Base-by-base conservation (phyloP, 2,329 filamentous ascomycete species). In the Epichloe typhina region DNA sequence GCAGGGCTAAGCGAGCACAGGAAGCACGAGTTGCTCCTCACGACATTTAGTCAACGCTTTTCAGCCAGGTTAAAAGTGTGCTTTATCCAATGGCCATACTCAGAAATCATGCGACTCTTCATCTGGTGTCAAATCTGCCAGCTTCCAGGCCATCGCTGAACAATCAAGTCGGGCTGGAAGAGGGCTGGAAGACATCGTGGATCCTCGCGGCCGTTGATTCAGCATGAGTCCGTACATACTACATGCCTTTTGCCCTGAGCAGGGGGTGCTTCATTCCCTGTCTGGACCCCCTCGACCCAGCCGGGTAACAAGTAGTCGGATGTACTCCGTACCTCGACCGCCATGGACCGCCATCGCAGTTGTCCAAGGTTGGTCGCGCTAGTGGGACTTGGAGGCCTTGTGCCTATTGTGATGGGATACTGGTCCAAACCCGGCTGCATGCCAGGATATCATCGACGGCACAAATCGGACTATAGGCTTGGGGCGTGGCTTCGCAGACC, bases 361-460 rank as follows among this genome's bases (percentile, higher is more conserved):
- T 19, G 41, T 19, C 21, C 9, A 19, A 47, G 11, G 38, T 48
- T 48, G 47, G 33, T 33, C 12, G 31, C 31, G 39, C 47, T 15
- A 42, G 19, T 36, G 3, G 19, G 19, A 11, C 7, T 42, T 42
- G 46, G 21, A 39, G 36, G 46, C 44, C 17, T 37, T 46, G 13
- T 26, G 46, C 36, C 46, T 39, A 31, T 46, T 46, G 35, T 46
- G 35, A 26, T 38, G 45, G 9, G 36, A 39, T 39, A 19, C n/a
- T 39, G 6, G 15, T 39, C 38, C 12, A 5, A 39, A 19, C 1
- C 38, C 38, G 50, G 46, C 47, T 52, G 53, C 53, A 54, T 54
- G 53, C 55, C 52, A 52, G 52, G 52, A 51, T 46, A 7, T 31
- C 38, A 52, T 50, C 52, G 38, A 54, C 57, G 54, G 55, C 55